phyloP scores from a whole-genome alignment of 805 yeast species.

The Nakazawaea laoshanensis region DNA sequence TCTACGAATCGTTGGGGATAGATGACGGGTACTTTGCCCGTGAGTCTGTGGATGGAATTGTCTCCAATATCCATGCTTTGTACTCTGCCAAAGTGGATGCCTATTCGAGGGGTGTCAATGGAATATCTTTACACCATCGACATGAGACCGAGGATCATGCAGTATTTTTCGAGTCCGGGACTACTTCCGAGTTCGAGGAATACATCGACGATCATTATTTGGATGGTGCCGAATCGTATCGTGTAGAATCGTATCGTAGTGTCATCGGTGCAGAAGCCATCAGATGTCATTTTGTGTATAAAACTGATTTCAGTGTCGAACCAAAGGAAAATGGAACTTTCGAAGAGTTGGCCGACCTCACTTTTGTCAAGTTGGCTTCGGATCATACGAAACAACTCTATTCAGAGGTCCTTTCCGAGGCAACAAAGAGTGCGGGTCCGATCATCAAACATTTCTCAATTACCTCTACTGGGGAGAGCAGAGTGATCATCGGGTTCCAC shows the following conservation, averaged over 20 bases:
- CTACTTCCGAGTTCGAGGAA: conserved; percentile 56
- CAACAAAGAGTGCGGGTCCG: conserved; percentile 77
- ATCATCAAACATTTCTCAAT: conserved; percentile 81
- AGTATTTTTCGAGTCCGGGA: conserved; percentile 75
- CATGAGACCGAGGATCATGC: conserved; percentile 82
- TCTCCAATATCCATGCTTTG: conserved; percentile 76
- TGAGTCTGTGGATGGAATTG: conserved; percentile 74
- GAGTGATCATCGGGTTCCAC: conserved; percentile 83
- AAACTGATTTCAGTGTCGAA: conserved; percentile 17
- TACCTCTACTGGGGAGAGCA: conserved; percentile 72
- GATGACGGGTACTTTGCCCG: conserved; percentile 89
- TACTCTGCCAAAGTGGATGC: conserved; percentile 93
- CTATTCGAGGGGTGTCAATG: conserved; percentile 48
- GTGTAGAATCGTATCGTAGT: conserved; percentile 77
- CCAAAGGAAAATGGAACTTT: conserved; percentile 3
- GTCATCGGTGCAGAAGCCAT: conserved; percentile 35
- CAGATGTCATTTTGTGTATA: conserved; percentile 74
- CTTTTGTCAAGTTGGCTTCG: conserved; percentile 72
- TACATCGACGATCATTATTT: conserved; percentile 77
- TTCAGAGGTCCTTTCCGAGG: conserved; percentile 60
- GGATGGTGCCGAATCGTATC: conserved; percentile 47
- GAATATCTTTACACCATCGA: conserved; percentile 67
- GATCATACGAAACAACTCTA: conserved; percentile 73
- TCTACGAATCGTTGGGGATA: conserved; percentile 79
- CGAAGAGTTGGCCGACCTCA: conserved; percentile 36